Conservation (phyloP, 2,329 filamentous ascomycete species). For the Lithohypha guttulata region DNA sequence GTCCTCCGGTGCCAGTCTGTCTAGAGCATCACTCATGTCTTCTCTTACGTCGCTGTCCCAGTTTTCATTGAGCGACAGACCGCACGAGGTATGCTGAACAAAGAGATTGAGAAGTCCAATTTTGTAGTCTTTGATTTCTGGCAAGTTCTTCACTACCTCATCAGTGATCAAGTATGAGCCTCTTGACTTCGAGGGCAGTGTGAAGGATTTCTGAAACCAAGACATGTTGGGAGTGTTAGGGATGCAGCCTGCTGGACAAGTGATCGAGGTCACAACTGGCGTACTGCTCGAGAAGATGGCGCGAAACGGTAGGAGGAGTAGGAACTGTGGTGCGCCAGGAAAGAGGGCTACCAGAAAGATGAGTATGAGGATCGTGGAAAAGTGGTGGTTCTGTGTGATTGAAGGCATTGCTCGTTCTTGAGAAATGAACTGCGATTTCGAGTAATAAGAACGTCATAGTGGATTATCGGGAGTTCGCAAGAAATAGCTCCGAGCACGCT, state of each 20-base stretch:
- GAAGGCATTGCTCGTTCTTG: constrained; percentile 14
- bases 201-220: constrained; percentile 79
- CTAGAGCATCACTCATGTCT: constrained; percentile 90
- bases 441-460: constrained; percentile 3
- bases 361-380: constrained; percentile 14
- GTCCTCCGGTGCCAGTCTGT: constrained; percentile 79
- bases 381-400: constrained; percentile 15
- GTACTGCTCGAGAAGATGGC: constrained; percentile 2
- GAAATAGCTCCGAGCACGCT: neutral
- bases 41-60: constrained; percentile 71
- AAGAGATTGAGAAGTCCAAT: constrained; percentile 81
- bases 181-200: constrained; percentile 62
- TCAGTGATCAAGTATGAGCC: constrained; percentile 87
- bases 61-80: constrained; percentile 88
- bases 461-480: neutral
- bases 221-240: constrained; percentile 26
- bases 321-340: constrained; percentile 18
- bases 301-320: constrained; percentile 15
- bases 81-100: constrained; percentile 89
- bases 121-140: constrained; percentile 74
- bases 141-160: constrained; percentile 57
- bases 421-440: neutral
- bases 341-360: constrained; percentile 17
- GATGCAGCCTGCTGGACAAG: constrained; percentile 2
- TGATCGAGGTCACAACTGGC: neutral